Conservation (phyloP, 768 basidiomycete genomes). For the Boletus pseudo-olivaceus region DNA sequence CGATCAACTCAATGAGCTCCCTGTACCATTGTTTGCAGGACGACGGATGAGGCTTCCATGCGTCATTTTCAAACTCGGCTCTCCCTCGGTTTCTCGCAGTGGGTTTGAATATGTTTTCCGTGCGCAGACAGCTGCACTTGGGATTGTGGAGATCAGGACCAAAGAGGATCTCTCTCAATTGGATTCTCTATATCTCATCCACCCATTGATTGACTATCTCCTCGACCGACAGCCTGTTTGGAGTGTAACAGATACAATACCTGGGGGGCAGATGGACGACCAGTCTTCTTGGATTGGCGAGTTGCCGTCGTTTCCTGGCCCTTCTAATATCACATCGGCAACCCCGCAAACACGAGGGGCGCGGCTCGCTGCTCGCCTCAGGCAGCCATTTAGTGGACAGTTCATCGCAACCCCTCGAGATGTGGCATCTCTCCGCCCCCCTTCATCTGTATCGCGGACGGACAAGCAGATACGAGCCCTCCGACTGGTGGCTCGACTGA, state of each 20-base stretch:
- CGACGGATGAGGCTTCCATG: slow-evolving; percentile 7
- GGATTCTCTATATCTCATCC: slow-evolving; percentile 3
- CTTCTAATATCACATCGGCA: background rate
- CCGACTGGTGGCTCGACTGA: background rate
- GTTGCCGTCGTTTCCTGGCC: too few species aligned
- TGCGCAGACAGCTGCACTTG: background rate
- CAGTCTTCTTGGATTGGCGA: background rate
- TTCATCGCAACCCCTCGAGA: background rate
- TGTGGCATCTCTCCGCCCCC: background rate
- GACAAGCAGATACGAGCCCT: background rate
- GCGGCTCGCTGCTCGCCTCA: too few species aligned
- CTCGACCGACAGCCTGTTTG: background rate
- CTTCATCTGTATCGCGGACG: background rate
- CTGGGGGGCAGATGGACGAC: background rate
- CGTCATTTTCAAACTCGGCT: slow-evolving; percentile 4
- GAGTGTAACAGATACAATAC: background rate
- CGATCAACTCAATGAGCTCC: background rate
- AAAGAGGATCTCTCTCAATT: slow-evolving; percentile 4
- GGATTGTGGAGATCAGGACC: slow-evolving; percentile 6
- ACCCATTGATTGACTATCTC: slow-evolving; percentile 16
- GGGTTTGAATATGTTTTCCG: background rate
- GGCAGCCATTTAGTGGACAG: too few species aligned
- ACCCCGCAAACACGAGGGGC: background rate
- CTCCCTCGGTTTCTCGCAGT: background rate
- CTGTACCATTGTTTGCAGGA: background rate